These are phyloP conservation scores for Leucocoprinus gongylophorus DNA, from an alignment of 1,284 basidiomycete species.

Conservation along the genomic window DNA sequence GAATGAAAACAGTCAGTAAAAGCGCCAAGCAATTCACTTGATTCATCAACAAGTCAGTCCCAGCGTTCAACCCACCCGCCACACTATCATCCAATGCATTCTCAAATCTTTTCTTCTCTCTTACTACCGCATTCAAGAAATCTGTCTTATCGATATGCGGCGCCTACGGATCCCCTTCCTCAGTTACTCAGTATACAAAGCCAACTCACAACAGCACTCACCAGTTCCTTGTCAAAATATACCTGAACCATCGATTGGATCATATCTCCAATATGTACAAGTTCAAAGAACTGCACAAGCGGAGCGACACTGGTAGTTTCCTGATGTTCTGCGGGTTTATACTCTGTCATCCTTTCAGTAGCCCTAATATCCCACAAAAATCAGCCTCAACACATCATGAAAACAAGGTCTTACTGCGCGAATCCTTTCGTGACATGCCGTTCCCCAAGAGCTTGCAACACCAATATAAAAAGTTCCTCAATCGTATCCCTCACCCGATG, in stretches of 20 bases:
- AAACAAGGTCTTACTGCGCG: slow-evolving; percentile 46
- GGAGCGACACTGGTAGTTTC: slow-evolving; percentile 80
- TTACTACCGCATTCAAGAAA: slow-evolving; percentile 88
- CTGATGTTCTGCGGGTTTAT: slow-evolving; percentile 79
- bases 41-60: slow-evolving; percentile 94
- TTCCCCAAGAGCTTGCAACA: slow-evolving; percentile 74
- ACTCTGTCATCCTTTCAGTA: slow-evolving; percentile 79
- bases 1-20: slow-evolving; percentile 2
- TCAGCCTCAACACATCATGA: not conserved
- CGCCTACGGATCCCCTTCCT: slow-evolving; percentile 41
- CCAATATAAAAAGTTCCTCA: slow-evolving; percentile 85
- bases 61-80: slow-evolving; percentile 87
- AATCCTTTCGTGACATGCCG: slow-evolving; percentile 87
- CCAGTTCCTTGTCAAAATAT: slow-evolving; percentile 95
- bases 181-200: not conserved
- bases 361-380: slow-evolving; percentile 42
- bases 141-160: slow-evolving; percentile 87
- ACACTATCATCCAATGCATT: slow-evolving; percentile 88
- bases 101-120: slow-evolving; percentile 97
- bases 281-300: slow-evolving; percentile 93
- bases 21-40: slow-evolving; percentile 48
- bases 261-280: slow-evolving; percentile 95
- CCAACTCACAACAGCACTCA: slow-evolving; percentile 23
- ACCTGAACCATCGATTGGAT: slow-evolving; percentile 98
- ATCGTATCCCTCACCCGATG: slow-evolving; percentile 81